Conservation (phyloP, 148 eudicot species). For the Dianthus caryophyllus region DNA sequence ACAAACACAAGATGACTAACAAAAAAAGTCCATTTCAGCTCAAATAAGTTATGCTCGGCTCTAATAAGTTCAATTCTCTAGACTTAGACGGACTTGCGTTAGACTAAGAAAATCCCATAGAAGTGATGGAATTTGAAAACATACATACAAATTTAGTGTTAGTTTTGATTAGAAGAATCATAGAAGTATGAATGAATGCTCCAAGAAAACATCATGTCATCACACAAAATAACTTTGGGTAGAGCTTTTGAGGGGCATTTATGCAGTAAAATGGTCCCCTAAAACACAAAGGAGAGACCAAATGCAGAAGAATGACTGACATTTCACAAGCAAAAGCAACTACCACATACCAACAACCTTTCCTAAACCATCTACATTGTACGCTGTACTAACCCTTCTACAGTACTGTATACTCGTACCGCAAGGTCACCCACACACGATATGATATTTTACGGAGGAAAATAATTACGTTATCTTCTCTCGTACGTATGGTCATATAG, state of each 20-base stretch:
- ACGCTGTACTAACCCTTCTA: neutral
- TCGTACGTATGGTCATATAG: too few species aligned
- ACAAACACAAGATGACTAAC: too few species aligned
- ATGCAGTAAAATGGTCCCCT: conserved; percentile 30
- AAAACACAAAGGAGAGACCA: conserved; percentile 10
- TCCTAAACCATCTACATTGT: conserved; percentile 6
- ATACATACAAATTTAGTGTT: neutral
- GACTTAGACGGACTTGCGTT: neutral
- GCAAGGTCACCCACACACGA: too few species aligned
- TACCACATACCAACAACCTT: conserved; percentile 15
- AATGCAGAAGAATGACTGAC: conserved; percentile 19
- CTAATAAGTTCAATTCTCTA: too few species aligned
- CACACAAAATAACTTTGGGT: conserved; percentile 6
- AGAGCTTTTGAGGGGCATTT: neutral
- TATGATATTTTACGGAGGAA: too few species aligned
- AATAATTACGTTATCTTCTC: too few species aligned
- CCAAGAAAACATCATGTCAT: neutral
- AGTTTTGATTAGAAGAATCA: neutral
- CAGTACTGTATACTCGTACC: neutral
- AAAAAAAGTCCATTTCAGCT: too few species aligned
- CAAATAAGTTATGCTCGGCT: too few species aligned
- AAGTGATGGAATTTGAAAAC: neutral
- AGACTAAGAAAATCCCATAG: neutral
- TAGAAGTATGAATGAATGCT: neutral
- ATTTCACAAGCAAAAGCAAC: conserved; percentile 27